Conservation (phyloP, 768 basidiomycete genomes). For the Leccinum uliginosum region DNA sequence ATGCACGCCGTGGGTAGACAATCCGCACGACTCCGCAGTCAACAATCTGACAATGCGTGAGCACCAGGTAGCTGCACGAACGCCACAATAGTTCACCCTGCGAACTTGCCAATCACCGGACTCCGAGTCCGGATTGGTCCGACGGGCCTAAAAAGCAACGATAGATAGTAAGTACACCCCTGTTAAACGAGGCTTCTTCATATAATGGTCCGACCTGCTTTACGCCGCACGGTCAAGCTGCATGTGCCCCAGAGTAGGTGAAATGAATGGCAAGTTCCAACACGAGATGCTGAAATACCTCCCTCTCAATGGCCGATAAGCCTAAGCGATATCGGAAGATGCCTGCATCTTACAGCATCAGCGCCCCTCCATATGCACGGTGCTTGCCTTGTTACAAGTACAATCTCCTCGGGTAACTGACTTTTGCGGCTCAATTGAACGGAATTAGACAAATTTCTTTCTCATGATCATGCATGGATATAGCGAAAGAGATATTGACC, state of each 20-base stretch:
- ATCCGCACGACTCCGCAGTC: not conserved
- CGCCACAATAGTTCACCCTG: not conserved
- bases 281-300: not conserved
- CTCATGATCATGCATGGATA: not conserved
- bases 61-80: not conserved
- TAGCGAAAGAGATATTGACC: not conserved
- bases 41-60: not conserved
- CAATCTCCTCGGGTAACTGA: not conserved
- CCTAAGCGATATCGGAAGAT: not conserved
- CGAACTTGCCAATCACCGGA: not conserved
- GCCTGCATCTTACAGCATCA: not conserved
- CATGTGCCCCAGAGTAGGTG: not conserved
- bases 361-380: not conserved
- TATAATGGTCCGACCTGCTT: not conserved
- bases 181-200: not conserved
- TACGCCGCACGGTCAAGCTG: not conserved
- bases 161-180: too few species aligned
- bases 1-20: not conserved
- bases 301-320: not conserved
- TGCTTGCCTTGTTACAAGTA: not conserved
- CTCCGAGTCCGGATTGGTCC: not conserved
- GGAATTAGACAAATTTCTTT: not conserved
- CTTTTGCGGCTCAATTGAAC: not conserved
- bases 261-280: not conserved
- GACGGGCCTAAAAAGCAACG: not conserved